Conservation (phyloP, 352 stramenopile species). For the Globisporangium polare region DNA sequence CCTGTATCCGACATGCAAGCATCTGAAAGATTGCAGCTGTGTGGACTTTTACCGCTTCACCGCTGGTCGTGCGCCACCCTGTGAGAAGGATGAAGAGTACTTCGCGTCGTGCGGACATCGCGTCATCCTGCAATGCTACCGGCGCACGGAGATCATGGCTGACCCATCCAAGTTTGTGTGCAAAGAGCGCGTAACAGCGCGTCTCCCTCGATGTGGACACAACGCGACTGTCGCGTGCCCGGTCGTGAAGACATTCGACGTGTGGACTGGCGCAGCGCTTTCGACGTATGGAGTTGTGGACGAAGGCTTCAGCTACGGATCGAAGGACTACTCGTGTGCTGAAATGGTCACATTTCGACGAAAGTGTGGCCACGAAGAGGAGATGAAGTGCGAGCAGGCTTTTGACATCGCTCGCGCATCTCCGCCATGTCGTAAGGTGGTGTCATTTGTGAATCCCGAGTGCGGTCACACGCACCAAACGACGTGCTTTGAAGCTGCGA, state of each 20-base stretch:
- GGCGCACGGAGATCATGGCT: slow-evolving; percentile 29
- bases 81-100: slow-evolving; percentile 56
- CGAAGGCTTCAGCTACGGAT: slow-evolving; percentile 58
- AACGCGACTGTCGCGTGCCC: slow-evolving; percentile 43
- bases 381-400: slow-evolving; percentile 53
- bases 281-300: slow-evolving; percentile 40
- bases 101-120: slow-evolving; percentile 61
- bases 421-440: slow-evolving; percentile 38
- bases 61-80: slow-evolving; percentile 35
- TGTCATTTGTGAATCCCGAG: slow-evolving; percentile 55
- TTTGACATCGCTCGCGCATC: slow-evolving; percentile 57
- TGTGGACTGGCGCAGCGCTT: slow-evolving; percentile 41
- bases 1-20: slow-evolving; percentile 70
- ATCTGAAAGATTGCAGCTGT: slow-evolving; percentile 58
- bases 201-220: slow-evolving; percentile 68
- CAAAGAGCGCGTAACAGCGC: slow-evolving; percentile 43
- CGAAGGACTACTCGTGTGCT: slow-evolving; percentile 68
- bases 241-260: slow-evolving; percentile 31
- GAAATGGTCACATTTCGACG: slow-evolving; percentile 55
- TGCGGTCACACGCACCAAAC: slow-evolving; percentile 61
- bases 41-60: slow-evolving; percentile 56
- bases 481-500: slow-evolving; percentile 41
- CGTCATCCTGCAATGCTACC: slow-evolving; percentile 56
- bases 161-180: slow-evolving; percentile 37
- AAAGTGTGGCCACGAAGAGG: slow-evolving; percentile 54